A percentile compares a stretch with the other conserved stretches of the same genome.
phyloP scores from a whole-genome alignment of 1,284 basidiomycete genomes.

The Ceratobasidium sp. region DNA sequence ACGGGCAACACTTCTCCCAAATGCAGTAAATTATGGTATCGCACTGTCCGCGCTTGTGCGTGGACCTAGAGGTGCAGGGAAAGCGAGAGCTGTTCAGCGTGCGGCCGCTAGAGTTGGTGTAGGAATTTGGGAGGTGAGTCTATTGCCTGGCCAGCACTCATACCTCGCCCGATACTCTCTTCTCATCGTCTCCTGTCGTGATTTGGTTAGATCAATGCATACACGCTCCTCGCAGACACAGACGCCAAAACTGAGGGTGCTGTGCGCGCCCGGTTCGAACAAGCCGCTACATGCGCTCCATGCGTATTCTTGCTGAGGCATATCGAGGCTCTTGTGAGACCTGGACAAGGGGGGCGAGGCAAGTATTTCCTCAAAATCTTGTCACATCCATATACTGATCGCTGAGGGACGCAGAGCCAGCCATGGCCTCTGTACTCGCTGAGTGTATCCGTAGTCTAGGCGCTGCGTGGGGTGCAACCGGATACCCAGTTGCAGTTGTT shows the following conservation, averaged over 20 bases:
- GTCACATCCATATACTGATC: conserved; percentile 42
- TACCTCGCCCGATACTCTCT: not conserved
- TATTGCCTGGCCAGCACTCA: not conserved
- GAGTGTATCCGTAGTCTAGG: conserved; percentile 71
- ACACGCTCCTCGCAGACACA: conserved; percentile 83
- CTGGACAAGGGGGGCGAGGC: conserved; percentile 36
- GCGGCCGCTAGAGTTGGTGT: conserved; percentile 76
- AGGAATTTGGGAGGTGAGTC: conserved; percentile 79
- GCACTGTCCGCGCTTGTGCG: conserved; percentile 36
- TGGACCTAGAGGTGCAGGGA: conserved; percentile 69
- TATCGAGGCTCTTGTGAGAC: conserved; percentile 80
- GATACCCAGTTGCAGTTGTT: conserved; percentile 76
- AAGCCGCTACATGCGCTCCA: conserved; percentile 83
- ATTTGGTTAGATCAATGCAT: conserved; percentile 79
- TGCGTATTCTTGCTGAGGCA: conserved; percentile 87
- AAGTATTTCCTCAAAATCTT: conserved; percentile 50
- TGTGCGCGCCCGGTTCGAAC: conserved; percentile 80
- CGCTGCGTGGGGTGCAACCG: conserved; percentile 66
- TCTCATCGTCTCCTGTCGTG: not conserved
- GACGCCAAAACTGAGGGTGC: conserved; percentile 82
- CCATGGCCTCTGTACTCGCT: conserved; percentile 69
- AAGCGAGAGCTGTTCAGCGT: conserved; percentile 68
- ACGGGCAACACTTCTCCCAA: conserved; percentile 75
- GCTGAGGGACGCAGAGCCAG: conserved; percentile 62
- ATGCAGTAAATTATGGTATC: conserved; percentile 62